These are phyloP conservation scores for Aspergillus nidulans DNA, from an alignment of 495 filamentous ascomycete genomes.

Conservation along the genomic window DNA sequence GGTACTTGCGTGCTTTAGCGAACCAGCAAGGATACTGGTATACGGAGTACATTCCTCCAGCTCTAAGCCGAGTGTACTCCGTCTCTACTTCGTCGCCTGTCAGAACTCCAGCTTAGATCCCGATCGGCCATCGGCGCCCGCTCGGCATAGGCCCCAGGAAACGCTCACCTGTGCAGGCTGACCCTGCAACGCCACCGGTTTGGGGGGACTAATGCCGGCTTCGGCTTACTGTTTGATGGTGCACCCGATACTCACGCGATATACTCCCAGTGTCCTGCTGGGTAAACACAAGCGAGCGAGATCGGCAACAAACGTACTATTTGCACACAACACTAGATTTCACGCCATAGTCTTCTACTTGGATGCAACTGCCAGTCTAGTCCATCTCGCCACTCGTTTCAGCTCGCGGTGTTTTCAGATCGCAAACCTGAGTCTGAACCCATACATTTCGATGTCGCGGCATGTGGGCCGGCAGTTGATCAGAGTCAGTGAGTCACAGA, in stretches of 20 bases:
- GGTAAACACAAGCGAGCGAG: neutral
- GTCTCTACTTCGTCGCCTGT: neutral
- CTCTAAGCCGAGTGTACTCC: neutral
- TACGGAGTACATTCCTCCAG: too few relatives aligned
- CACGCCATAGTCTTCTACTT: neutral
- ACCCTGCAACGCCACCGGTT: neutral
- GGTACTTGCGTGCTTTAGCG: neutral
- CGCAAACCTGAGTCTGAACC: neutral
- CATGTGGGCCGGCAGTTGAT: slow-evolving; percentile 7
- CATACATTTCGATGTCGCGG: neutral
- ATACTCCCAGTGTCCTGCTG: neutral
- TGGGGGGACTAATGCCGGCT: neutral
- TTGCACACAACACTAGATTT: neutral
- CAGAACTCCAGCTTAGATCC: neutral
- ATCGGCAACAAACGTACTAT: neutral
- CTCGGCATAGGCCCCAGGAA: too few relatives aligned
- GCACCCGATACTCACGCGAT: neutral
- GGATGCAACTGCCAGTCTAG: neutral
- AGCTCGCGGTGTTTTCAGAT: neutral
- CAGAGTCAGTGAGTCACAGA: neutral
- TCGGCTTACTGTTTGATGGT: neutral
- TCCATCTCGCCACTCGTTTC: neutral
- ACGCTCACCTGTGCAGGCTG: neutral
- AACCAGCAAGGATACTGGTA: neutral
- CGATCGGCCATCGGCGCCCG: neutral